Evolutionary conservation across 2,329 filamentous ascomycete genomes (phyloP), one percentile per base, ranked within the genome.

Genomic region (Penicillium decumbens): DNA sequence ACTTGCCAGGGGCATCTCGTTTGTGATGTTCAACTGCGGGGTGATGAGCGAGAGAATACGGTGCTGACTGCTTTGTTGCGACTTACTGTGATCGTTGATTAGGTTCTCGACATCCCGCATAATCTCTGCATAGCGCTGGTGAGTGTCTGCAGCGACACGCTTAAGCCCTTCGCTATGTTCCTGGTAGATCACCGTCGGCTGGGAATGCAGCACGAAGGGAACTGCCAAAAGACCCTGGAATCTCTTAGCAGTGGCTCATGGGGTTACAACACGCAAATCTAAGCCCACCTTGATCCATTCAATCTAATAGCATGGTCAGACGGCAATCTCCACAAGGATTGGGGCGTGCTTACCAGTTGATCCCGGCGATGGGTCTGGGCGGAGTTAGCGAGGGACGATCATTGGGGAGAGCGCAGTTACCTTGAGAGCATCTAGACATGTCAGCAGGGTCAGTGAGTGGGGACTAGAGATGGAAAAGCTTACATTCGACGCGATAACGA

Each of bases 181-280:
- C 56, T 91, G 85, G 63, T 92, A 90, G 37, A 90, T 82, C 18
- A 89, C 89, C 1, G 89, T 95, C 3, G 93, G 93, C 67, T 97
- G 91, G 1, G 92, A 96, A 69, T 95, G 90, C 46, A 98, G 81
- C 33, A 98, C 92, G 67, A 98, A 98, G 0, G 93, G 93, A 0
- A 97, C 92, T 1, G 93, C 93, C 10, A 97, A 77, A 3, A 97
- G 80, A 33, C 87, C 88, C 70, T 74, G 45, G 7, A 28, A 39
- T 44, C 32, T 45, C 53, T 55, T 65, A 65, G 57, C 41, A 28
- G 12, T 1, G 15, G 6, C 15, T 18, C 32, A 27, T 20, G 24
- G 25, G 47, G 5, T 41, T n/a, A 30, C 37, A 41, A 20, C 6
- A 24, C 8, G 4, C 13, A 10, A 18, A 15, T 29, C 28, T 20